Conservation (phyloP, 2,329 filamentous ascomycete species). For the Aspergillus terreus region DNA sequence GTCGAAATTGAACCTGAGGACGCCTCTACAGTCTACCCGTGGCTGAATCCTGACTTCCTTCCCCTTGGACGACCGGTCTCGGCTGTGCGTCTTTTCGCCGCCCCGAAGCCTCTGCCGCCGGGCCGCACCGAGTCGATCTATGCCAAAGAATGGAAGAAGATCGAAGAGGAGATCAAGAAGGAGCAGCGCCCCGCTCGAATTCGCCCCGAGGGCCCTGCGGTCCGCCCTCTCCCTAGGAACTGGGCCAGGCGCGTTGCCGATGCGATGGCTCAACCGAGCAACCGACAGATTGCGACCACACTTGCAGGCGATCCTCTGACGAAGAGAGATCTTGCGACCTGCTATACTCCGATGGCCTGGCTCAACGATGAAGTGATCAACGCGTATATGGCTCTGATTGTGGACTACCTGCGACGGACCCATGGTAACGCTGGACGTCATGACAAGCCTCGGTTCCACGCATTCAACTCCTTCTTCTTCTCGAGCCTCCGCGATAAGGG, state of each 20-base stretch:
- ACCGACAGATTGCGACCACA: constrained; percentile 27
- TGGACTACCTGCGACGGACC: constrained; percentile 34
- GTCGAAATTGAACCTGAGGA: not conserved
- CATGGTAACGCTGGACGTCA: constrained; percentile 31
- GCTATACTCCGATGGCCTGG: constrained; percentile 35
- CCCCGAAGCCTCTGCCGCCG: constrained; percentile 18
- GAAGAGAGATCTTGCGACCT: constrained; percentile 34
- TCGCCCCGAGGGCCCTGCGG: constrained; percentile 25
- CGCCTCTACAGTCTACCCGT: constrained; percentile 17
- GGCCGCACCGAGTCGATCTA: constrained; percentile 28
- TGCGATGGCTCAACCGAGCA: constrained; percentile 25
- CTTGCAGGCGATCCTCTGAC: constrained; percentile 35
- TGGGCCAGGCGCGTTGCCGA: constrained; percentile 34
- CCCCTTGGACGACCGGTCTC: constrained; percentile 25
- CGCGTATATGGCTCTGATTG: constrained; percentile 40
- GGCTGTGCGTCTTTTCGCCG: constrained; percentile 26
- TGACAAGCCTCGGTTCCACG: constrained; percentile 38
- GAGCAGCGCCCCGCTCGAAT: constrained; percentile 20
- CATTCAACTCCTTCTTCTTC: constrained; percentile 46
- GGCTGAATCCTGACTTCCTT: constrained; percentile 15
- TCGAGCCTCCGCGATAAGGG: constrained; percentile 40
- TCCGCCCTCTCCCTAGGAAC: constrained; percentile 31
- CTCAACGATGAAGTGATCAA: constrained; percentile 48
- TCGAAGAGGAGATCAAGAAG: constrained; percentile 22
- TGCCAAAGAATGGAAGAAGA: constrained; percentile 23